phyloP scores from a whole-genome alignment of 257 asterid genomes.

The Solanum sitiens region DNA sequence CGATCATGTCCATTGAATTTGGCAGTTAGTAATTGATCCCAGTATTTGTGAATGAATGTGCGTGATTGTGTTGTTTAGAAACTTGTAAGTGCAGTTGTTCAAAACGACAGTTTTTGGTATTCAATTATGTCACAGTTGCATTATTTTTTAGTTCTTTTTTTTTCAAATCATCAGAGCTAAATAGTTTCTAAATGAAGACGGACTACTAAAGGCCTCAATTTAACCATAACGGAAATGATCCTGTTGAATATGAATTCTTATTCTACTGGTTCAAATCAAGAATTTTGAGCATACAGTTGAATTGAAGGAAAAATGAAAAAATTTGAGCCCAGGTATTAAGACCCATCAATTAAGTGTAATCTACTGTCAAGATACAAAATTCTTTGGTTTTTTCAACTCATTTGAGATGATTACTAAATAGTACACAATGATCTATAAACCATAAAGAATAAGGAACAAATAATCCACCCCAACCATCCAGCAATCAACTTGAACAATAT shows the following conservation, averaged over 20 bases:
- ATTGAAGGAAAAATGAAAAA: background rate
- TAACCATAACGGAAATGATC: background rate
- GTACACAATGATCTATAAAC: background rate
- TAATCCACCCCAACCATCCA: background rate
- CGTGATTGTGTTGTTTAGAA: background rate
- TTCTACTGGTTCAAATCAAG: background rate
- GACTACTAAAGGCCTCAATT: background rate
- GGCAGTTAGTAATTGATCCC: background rate
- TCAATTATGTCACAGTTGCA: background rate
- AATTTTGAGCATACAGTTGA: background rate
- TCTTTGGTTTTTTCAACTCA: background rate
- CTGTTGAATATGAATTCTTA: background rate
- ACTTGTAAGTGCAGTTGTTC: background rate
- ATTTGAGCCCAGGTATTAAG: background rate
- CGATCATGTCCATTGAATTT: background rate
- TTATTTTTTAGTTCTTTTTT: background rate
- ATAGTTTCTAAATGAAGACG: background rate
- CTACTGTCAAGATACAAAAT: background rate
- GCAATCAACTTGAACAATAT: background rate
- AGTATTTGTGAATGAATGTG: background rate
- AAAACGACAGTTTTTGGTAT: background rate
- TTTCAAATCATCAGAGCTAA: background rate
- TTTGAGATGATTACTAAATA: background rate
- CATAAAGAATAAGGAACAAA: background rate
- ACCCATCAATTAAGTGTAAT: background rate